A percentile compares a stretch with the other conserved stretches of the same genome.
These are phyloP conservation scores for Phytophthora sansomeana DNA, from an alignment of 352 stramenopile genomes.

Conservation along the genomic window DNA sequence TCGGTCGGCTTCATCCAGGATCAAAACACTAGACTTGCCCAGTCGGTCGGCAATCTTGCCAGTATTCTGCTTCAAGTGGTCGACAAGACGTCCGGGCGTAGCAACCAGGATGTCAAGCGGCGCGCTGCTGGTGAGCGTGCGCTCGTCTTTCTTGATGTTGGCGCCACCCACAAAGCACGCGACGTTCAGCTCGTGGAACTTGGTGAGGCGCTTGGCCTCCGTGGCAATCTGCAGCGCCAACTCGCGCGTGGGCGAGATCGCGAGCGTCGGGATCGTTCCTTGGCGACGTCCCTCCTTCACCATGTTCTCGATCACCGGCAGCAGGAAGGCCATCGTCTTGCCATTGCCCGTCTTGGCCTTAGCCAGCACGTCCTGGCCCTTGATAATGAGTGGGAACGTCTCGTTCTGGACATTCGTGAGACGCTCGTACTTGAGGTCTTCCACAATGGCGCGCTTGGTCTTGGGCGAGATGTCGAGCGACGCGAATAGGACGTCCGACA, in stretches of 20 bases:
- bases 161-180: constrained; percentile 90
- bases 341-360: constrained; percentile 92
- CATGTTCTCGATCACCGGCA: constrained; percentile 84
- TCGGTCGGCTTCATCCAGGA: constrained; percentile 97
- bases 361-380: constrained; percentile 92
- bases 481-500: constrained; percentile 65
- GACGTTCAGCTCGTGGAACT: constrained; percentile 82
- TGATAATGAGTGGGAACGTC: constrained; percentile 75
- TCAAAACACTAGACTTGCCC: constrained; percentile 60
- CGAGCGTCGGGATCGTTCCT: constrained; percentile 91
- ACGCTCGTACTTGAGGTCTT: constrained; percentile 86
- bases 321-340: constrained; percentile 92
- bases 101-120: constrained; percentile 95
- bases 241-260: constrained; percentile 96
- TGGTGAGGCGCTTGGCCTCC: constrained; percentile 88
- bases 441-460: constrained; percentile 73
- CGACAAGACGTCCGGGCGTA: constrained; percentile 95
- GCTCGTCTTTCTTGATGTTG: constrained; percentile 81
- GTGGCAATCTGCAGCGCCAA: constrained; percentile 95
- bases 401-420: constrained; percentile 93
- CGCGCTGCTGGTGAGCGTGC: constrained; percentile 38
- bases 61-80: constrained; percentile 95
- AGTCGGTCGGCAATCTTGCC: constrained; percentile 77
- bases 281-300: constrained; percentile 57
- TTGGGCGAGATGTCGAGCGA: constrained; percentile 64